Evolutionary conservation across 2,329 filamentous ascomycete genomes (phyloP).

Genomic region (Zarea fungicola): DNA sequence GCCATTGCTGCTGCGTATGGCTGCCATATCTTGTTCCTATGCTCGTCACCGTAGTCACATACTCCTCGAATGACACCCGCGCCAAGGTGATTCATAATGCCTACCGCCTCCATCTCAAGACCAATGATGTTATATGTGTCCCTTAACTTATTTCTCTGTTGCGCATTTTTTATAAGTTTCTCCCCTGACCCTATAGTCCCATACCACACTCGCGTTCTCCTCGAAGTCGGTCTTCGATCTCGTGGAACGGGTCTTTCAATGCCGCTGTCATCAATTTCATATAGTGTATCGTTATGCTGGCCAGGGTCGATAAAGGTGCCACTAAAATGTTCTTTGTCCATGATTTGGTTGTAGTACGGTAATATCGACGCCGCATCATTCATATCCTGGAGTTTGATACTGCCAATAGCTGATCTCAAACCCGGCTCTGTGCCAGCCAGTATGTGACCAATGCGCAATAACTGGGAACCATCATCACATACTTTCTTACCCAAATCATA

Average conservation of each 20-base stretch:
- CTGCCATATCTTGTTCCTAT: constrained; percentile 28
- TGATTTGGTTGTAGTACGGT: constrained; percentile 20
- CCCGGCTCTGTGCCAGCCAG: constrained; percentile 25
- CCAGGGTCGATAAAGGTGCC: constrained; percentile 28
- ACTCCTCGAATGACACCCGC: constrained; percentile 26
- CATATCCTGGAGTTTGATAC: constrained; percentile 22
- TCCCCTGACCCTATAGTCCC: constrained; percentile 23
- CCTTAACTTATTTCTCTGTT: constrained; percentile 19
- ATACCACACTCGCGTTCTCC: constrained; percentile 19
- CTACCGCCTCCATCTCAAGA: no score
- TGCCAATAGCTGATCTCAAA: constrained; percentile 29
- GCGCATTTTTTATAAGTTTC: constrained; percentile 23
- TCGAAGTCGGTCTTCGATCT: constrained; percentile 14
- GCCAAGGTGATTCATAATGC: constrained; percentile 23
- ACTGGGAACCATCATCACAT: constrained; percentile 20
- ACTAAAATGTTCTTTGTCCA: constrained; percentile 17
- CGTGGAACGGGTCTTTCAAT: constrained; percentile 14
- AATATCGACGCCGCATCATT: constrained; percentile 20
- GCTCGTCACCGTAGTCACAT: constrained; percentile 27
- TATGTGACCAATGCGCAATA: constrained; percentile 20
- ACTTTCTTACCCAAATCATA: constrained; percentile 32
- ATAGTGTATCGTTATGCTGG: constrained; percentile 24
- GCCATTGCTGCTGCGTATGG: constrained; percentile 28
- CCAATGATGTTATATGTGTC: constrained; percentile 25
- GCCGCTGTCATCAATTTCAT: constrained; percentile 13